A percentile compares a stretch with the other conserved stretches of the same genome.
Conservation (phyloP, 2,329 filamentous ascomycete species). For the Fusarium sambucinum region DNA sequence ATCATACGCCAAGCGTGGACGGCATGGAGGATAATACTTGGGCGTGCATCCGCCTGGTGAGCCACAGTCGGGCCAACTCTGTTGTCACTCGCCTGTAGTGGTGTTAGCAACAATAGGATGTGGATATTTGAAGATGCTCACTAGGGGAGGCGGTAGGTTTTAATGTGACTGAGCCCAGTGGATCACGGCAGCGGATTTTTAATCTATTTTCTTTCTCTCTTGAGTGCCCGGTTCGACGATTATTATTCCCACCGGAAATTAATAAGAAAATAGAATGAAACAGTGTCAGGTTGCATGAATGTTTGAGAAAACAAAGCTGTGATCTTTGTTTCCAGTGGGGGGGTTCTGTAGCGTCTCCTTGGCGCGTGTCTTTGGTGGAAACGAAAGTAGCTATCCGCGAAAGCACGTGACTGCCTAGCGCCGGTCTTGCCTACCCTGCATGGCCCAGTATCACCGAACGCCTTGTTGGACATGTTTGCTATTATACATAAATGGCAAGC, state of each 20-base stretch:
- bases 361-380: background rate
- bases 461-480: background rate
- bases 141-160: background rate
- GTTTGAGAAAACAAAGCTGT: background rate
- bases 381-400: background rate
- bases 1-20: background rate
- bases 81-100: background rate
- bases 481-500: background rate
- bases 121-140: background rate
- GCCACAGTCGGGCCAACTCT: background rate
- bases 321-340: background rate
- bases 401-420: slow-evolving; percentile 12
- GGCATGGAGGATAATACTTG: background rate
- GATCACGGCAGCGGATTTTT: background rate
- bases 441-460: too few species aligned
- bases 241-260: background rate
- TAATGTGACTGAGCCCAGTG: background rate
- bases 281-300: background rate
- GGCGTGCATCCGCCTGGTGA: background rate
- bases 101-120: background rate
- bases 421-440: background rate
- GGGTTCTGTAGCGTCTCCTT: background rate
- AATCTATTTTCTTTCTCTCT: background rate
- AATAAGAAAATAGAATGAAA: background rate
- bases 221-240: background rate